Conservation (phyloP, 169 alveolate genomes). For the Plasmodium relictum region DNA sequence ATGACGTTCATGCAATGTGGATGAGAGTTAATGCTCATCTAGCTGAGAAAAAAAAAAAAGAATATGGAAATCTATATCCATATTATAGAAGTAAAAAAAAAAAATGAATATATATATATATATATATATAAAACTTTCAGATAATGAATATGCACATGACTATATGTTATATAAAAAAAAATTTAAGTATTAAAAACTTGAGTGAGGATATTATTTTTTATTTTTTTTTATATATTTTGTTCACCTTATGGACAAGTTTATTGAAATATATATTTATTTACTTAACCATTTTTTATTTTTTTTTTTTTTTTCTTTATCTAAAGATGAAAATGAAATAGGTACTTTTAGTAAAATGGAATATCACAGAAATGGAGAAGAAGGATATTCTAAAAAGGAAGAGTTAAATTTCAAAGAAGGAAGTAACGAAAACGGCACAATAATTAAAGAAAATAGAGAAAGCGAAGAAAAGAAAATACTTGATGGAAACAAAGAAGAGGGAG, state of each 20-base stretch:
- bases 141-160: not conserved
- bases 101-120: not conserved
- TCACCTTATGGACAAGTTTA: not conserved
- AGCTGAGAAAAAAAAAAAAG: slow-evolving; percentile 79
- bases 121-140: not conserved
- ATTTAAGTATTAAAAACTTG: not conserved
- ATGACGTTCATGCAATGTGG: slow-evolving; percentile 92
- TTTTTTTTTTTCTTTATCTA: not conserved
- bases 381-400: slow-evolving; percentile 19
- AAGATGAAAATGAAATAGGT: slow-evolving; percentile 1
- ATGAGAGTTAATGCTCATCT: slow-evolving; percentile 91
- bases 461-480: not conserved
- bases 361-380: slow-evolving; percentile 11
- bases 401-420: not conserved
- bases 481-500: not conserved
- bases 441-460: not conserved
- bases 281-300: not conserved
- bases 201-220: not conserved
- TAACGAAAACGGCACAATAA: not conserved
- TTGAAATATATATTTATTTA: not conserved
- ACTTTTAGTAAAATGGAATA: slow-evolving; percentile 4
- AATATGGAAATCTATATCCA: slow-evolving; percentile 58
- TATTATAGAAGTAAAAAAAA: slow-evolving; percentile 34
- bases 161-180: not conserved
- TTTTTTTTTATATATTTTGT: not conserved